A percentile compares a stretch with the other conserved stretches of the same genome.
Evolutionary conservation across 2,329 filamentous ascomycete genomes (phyloP).

Genomic region (Hymenotorrendiella dingleyae): DNA sequence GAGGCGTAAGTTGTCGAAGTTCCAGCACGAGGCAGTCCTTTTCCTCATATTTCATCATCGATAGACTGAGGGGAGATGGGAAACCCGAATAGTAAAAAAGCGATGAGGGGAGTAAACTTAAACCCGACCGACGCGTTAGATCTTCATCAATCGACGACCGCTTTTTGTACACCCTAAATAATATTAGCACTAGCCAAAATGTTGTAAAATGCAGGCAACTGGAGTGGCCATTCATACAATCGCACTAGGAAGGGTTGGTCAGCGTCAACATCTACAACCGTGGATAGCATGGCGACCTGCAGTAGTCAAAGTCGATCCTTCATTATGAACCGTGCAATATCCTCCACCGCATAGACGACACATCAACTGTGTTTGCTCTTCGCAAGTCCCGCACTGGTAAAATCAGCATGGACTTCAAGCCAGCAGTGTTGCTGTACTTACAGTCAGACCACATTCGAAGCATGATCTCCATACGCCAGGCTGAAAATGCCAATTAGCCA

Average conservation of each 20-base stretch:
- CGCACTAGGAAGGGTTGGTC: constrained; percentile 21
- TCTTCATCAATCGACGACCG: constrained; percentile 23
- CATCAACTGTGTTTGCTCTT: constrained; percentile 60
- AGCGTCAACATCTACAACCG: constrained; percentile 26
- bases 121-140: constrained; percentile 7
- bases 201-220: background rate
- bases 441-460: constrained; percentile 80
- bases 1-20: too few species aligned
- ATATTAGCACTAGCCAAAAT: constrained; percentile 10
- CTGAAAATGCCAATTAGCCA: constrained; percentile 16
- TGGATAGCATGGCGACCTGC: constrained; percentile 26
- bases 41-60: too few species aligned
- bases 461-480: constrained; percentile 61
- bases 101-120: constrained; percentile 1
- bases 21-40: too few species aligned
- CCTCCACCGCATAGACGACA: constrained; percentile 71
- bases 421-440: constrained; percentile 36
- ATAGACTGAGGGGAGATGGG: background rate
- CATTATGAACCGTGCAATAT: constrained; percentile 80
- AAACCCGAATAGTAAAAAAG: background rate
- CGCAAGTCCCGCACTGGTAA: constrained; percentile 67
- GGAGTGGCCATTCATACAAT: constrained; percentile 25
- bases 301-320: constrained; percentile 63
- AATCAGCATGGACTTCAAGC: constrained; percentile 11
- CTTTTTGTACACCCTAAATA: constrained; percentile 22